A percentile compares a stretch with the other conserved stretches of the same genome.
Conservation (phyloP, 108 stramenopile species). For the Schizochytrium sp. region DNA sequence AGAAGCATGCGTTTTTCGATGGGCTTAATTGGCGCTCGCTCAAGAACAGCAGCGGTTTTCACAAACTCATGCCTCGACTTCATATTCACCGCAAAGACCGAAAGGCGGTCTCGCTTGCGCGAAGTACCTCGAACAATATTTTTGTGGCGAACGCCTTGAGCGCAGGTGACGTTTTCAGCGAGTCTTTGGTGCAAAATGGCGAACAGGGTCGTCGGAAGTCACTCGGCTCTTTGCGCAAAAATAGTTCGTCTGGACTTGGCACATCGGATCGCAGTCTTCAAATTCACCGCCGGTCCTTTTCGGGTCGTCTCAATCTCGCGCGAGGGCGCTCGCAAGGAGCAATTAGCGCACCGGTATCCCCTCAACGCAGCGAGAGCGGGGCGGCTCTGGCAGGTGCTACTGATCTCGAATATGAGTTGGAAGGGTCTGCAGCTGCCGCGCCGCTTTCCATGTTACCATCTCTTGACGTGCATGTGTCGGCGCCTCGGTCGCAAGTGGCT, state of each 20-base stretch:
- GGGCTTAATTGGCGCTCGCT: conserved; percentile 78
- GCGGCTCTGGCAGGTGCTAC: not conserved
- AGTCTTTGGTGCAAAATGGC: no score
- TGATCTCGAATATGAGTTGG: not conserved
- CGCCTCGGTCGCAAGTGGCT: not conserved
- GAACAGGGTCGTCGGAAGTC: not conserved
- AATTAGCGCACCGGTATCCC: not conserved
- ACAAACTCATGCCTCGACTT: not conserved
- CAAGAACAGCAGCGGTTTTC: conserved; percentile 8
- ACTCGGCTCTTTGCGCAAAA: not conserved
- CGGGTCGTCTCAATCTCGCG: not conserved
- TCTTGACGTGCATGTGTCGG: not conserved
- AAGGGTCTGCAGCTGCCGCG: not conserved
- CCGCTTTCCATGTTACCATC: not conserved
- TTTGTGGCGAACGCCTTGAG: not conserved
- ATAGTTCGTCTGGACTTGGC: not conserved
- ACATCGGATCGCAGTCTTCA: not conserved
- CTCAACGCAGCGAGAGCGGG: not conserved
- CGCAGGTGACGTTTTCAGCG: not conserved
- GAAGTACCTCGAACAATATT: not conserved
- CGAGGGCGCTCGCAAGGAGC: not conserved
- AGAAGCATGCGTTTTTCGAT: conserved; percentile 74
- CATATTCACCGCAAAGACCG: not conserved
- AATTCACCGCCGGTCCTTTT: not conserved
- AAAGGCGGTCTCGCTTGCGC: not conserved